phyloP scores from a whole-genome alignment of 371 early-diverging fungal species.

The Syncephalis fuscata region DNA sequence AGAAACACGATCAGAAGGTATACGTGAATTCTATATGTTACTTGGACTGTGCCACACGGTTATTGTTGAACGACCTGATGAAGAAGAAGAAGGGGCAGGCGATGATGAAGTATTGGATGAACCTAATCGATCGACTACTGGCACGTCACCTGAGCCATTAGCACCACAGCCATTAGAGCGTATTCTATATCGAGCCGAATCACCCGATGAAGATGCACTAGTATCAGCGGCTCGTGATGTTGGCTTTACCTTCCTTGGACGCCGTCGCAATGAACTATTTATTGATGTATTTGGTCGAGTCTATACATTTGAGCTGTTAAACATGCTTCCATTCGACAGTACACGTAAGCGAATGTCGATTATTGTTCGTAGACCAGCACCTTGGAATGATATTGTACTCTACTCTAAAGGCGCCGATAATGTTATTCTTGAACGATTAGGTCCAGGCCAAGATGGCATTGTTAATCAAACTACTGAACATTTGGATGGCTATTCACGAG shows the following conservation, averaged over 20 bases:
- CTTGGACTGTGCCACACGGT: conserved; percentile 91
- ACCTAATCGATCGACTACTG: conserved; percentile 5
- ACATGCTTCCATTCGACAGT: conserved; percentile 80
- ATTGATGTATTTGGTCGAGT: conserved; percentile 47
- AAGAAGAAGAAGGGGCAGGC: conserved; percentile 27
- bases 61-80: conserved; percentile 47
- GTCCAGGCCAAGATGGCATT: conserved; percentile 19
- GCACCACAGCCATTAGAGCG: background rate
- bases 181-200: conserved; percentile 43
- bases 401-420: conserved; percentile 96
- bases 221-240: conserved; percentile 74
- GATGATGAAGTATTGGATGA: conserved; percentile 9
- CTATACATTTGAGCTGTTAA: conserved; percentile 48
- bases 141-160: background rate
- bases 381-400: conserved; percentile 59
- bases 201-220: conserved; percentile 76
- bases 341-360: conserved; percentile 93
- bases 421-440: conserved; percentile 66
- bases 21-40: conserved; percentile 68
- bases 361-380: conserved; percentile 59
- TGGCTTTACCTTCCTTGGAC: conserved; percentile 65
- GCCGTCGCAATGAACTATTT: conserved; percentile 25
- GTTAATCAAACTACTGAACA: conserved; percentile 36
- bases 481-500: conserved; percentile 57
- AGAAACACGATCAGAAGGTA: conserved; percentile 12